These are phyloP conservation scores for Scheffersomyces cryptocercus DNA, from an alignment of 1,139 yeast genomes.

Conservation along the genomic window DNA sequence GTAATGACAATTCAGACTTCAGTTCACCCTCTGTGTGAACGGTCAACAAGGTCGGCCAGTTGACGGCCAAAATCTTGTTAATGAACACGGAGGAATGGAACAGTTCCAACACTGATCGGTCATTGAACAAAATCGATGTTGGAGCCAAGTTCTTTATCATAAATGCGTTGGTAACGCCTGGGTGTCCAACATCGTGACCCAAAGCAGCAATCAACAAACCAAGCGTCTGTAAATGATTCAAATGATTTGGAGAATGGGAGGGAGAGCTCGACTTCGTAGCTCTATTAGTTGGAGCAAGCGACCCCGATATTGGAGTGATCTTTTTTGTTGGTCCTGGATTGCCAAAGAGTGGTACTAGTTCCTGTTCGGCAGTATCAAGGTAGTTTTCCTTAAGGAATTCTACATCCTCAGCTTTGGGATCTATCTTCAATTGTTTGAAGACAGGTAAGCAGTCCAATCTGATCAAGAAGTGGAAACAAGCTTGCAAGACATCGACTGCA, in stretches of 20 bases:
- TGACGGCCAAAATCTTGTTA: constrained; percentile 53
- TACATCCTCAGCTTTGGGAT: constrained; percentile 31
- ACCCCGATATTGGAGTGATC: constrained; percentile 45
- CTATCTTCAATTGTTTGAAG: constrained; percentile 34
- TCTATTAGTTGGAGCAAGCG: neutral
- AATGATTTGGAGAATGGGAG: constrained; percentile 13
- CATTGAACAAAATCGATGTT: constrained; percentile 60
- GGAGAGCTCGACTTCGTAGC: constrained; percentile 4
- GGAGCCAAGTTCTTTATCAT: constrained; percentile 65
- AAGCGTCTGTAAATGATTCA: constrained; percentile 51
- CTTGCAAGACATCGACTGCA: constrained; percentile 94
- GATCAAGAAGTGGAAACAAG: constrained; percentile 67
- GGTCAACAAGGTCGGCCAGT: constrained; percentile 60
- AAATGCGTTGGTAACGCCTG: constrained; percentile 86
- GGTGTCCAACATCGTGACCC: constrained; percentile 97
- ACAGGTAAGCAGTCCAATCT: constrained; percentile 49
- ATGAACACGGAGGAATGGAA: constrained; percentile 76
- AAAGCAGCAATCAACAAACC: constrained; percentile 77
- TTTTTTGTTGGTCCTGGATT: constrained; percentile 7
- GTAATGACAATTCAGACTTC: constrained; percentile 19
- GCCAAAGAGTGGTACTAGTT: constrained; percentile 9
- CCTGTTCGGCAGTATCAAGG: constrained; percentile 9
- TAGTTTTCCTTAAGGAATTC: constrained; percentile 1
- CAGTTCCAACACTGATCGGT: constrained; percentile 75
- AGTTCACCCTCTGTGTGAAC: constrained; percentile 17